Evolutionary conservation across 2,329 filamentous ascomycete species (phyloP).

Genomic region (Pseudogymnoascus sp.): DNA sequence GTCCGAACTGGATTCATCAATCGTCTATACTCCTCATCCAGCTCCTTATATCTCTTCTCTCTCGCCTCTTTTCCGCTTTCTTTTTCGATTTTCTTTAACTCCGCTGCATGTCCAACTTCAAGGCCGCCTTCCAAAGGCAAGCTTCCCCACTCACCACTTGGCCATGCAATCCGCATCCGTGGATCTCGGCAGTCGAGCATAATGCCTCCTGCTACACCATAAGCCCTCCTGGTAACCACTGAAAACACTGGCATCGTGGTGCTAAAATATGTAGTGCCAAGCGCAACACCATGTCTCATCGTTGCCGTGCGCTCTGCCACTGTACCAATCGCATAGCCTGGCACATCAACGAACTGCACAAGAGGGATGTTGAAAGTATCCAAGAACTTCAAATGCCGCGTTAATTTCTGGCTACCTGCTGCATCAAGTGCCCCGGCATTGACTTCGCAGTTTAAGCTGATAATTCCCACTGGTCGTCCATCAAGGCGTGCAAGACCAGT

Average conservation of each 20-base stretch:
- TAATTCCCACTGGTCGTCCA: constrained; percentile 51
- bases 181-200: constrained; percentile 59
- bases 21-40: constrained; percentile 52
- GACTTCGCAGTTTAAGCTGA: constrained; percentile 54
- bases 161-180: constrained; percentile 55
- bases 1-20: constrained; percentile 60
- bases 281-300: constrained; percentile 56
- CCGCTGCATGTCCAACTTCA: constrained; percentile 54
- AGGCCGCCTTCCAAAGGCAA: constrained; percentile 58
- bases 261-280: constrained; percentile 54
- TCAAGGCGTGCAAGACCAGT: constrained; percentile 51
- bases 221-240: constrained; percentile 52
- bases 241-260: constrained; percentile 57
- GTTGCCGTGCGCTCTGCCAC: constrained; percentile 55
- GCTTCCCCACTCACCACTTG: constrained; percentile 54
- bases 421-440: constrained; percentile 56
- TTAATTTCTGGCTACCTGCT: constrained; percentile 53
- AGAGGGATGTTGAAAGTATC: constrained; percentile 60
- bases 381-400: constrained; percentile 53
- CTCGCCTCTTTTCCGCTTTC: constrained; percentile 41
- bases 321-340: constrained; percentile 57
- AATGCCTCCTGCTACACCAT: constrained; percentile 56
- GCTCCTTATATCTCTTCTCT: constrained; percentile 38
- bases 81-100: constrained; percentile 48
- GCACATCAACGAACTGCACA: constrained; percentile 56